Evolutionary conservation across 768 basidiomycete species (phyloP).

Genomic region (Tylopilus subfusipes): DNA sequence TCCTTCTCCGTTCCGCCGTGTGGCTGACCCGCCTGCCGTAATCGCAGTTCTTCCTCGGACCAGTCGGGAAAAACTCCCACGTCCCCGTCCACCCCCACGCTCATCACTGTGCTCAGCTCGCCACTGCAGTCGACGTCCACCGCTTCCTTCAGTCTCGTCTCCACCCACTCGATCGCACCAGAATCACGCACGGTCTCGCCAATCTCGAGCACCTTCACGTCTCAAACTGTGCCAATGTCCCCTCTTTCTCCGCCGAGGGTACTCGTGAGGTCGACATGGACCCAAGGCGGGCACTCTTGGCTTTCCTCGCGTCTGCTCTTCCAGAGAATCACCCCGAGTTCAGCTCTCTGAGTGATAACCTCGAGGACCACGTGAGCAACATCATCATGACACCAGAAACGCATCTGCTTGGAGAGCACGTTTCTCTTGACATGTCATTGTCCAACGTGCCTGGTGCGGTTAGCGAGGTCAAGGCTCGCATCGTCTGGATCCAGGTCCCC

Average conservation of each 20-base stretch:
- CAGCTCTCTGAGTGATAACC: constrained; percentile 44
- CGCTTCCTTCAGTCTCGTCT: constrained; percentile 28
- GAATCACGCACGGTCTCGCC: constrained; percentile 16
- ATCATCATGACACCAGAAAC: constrained; percentile 44
- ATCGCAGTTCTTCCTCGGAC: constrained; percentile 72
- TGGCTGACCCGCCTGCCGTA: constrained; percentile 7
- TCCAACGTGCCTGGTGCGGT: constrained; percentile 66
- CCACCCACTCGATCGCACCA: constrained; percentile 3
- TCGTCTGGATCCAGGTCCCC: constrained; percentile 83
- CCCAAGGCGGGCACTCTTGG: constrained; percentile 57
- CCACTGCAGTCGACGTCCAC: constrained; percentile 30
- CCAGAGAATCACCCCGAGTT: constrained; percentile 41
- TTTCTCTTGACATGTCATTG: constrained; percentile 33
- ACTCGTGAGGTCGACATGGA: constrained; percentile 30
- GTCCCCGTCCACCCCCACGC: constrained; percentile 45
- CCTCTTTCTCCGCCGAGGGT: constrained; percentile 17
- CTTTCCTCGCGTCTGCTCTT: constrained; percentile 78
- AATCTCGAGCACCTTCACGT: constrained; percentile 44
- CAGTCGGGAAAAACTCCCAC: constrained; percentile 29
- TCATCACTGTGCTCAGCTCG: constrained; percentile 49
- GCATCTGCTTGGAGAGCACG: constrained; percentile 46
- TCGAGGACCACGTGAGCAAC: constrained; percentile 46
- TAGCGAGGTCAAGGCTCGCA: constrained; percentile 72
- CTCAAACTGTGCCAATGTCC: constrained; percentile 56
- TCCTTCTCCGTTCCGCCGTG: neutral